Conservation (phyloP, 768 basidiomycete species). For the Serendipita sp. region DNA sequence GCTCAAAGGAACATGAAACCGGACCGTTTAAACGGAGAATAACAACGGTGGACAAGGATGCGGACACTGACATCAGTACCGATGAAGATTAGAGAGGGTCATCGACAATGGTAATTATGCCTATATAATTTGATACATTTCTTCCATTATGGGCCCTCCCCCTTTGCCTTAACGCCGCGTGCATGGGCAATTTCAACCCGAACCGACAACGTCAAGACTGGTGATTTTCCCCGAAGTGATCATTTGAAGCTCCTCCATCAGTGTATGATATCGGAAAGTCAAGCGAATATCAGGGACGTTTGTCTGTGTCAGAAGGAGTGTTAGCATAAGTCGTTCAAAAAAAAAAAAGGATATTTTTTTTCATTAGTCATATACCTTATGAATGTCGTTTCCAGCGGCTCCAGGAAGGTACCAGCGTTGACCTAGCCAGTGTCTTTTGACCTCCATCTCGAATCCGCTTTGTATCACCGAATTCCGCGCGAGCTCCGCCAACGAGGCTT, state of each 20-base stretch:
- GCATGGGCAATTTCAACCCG: no score
- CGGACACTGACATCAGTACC: no score
- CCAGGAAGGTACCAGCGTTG: conserved; percentile 88
- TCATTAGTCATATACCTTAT: no score
- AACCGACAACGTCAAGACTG: background rate
- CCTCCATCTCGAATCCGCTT: conserved; percentile 95
- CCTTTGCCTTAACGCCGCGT: no score
- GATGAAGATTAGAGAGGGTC: no score
- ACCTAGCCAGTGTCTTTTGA: conserved; percentile 88
- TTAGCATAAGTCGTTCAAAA: background rate
- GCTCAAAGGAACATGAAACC: background rate
- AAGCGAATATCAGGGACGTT: conserved; percentile 89
- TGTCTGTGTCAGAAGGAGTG: conserved; percentile 41
- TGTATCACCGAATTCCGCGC: conserved; percentile 97
- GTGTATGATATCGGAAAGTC: conserved; percentile 75
- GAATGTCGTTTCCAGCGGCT: conserved; percentile 84
- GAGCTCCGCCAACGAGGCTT: conserved; percentile 85
- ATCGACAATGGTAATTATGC: no score
- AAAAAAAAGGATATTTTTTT: conserved; percentile 11
- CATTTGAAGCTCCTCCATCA: conserved; percentile 71
- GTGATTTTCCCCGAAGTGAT: conserved; percentile 21
- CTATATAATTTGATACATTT: no score
- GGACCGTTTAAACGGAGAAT: no score
- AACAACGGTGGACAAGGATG: background rate
- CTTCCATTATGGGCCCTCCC: no score